Base-by-base conservation (phyloP, 208 protist species). In the Herpetomonas tarakana region DNA sequence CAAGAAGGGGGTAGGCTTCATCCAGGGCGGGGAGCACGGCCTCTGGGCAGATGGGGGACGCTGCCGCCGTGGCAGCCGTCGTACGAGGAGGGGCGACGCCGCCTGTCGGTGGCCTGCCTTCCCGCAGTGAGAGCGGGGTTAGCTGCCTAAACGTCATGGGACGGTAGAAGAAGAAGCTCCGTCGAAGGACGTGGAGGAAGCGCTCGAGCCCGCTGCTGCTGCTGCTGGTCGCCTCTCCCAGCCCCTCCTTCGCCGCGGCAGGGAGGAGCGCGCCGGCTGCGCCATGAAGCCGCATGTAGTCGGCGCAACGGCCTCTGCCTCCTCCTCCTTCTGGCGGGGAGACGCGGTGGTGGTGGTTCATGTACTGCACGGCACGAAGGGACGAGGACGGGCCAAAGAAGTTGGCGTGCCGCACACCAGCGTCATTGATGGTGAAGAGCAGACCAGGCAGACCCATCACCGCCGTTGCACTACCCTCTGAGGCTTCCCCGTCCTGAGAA, bases 381-480 rank as follows among this genome's bases (percentile, higher is more conserved):
- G 19, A 49, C 4, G 55, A 55, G 53, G 70, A 81, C 26, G 88
- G 86, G 31, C 88, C 88, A 50, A 91, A 88, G 60, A 94, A 80
- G n/a, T 73, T 78, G 0, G 78, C 77, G 29, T 82, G 67, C 2
- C 68, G 70, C 26, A 76, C 66, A 4, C 83, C 83, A 0, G 79
- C 83, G 57, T 93, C 89, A 66, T 91, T 93, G 68, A 92, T 81
- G 14, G 85, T 95, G 59, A 95, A 92, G 41, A 92, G 75, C 26
- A 95, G 63, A 0, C 88, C 88, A 12, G 88, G 88, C 38, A 92
- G 71, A 0, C 88, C 88, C 88, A 95, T 92, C 52, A 86, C 77
- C 0, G 88, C 70, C 0, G 81, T 79, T 1, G 54, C 52, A 0
- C 63, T n/a, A 7, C 58, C 58, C 26, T 56, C 29, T 7, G 11